Percentiles rank a stretch among this genome's conserved stretches.
phyloP scores from a whole-genome alignment of 768 basidiomycete genomes.

The Trametes maxima region DNA sequence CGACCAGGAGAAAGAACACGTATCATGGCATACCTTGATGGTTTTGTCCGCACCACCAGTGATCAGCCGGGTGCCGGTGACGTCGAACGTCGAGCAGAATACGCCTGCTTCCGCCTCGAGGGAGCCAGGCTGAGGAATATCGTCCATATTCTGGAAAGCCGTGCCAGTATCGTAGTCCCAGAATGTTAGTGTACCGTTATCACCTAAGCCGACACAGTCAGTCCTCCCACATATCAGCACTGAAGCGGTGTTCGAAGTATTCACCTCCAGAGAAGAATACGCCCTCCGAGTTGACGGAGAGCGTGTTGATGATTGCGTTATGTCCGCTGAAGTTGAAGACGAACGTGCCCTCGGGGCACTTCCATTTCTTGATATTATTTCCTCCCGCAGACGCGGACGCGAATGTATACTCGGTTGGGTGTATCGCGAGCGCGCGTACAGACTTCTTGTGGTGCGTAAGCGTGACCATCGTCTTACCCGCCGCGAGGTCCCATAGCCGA shows the following conservation, averaged over 20 bases:
- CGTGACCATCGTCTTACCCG: constrained; percentile 95
- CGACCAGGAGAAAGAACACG: neutral
- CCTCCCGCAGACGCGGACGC: constrained; percentile 96
- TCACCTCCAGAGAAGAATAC: constrained; percentile 96
- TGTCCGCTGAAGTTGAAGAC: constrained; percentile 97
- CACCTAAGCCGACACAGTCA: constrained; percentile 50
- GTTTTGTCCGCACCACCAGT: constrained; percentile 99
- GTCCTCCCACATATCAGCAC: neutral
- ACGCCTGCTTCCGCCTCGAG: constrained; percentile 96
- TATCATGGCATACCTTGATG: constrained; percentile 71
- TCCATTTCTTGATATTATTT: constrained; percentile 99
- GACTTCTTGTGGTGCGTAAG: constrained; percentile 99
- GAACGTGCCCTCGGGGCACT: constrained; percentile 93
- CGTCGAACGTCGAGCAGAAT: constrained; percentile 96
- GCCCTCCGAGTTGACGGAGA: constrained; percentile 92
- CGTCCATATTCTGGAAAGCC: constrained; percentile 92
- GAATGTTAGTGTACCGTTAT: constrained; percentile 87
- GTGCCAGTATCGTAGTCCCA: constrained; percentile 97
- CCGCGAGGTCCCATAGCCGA: constrained; percentile 97
- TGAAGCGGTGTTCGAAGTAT: constrained; percentile 26
- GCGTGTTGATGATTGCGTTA: constrained; percentile 95
- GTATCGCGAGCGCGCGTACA: constrained; percentile 90
- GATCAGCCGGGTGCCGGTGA: constrained; percentile 91
- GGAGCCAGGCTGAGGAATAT: constrained; percentile 96
- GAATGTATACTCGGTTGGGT: constrained; percentile 96